A percentile compares a stretch with the other conserved stretches of the same genome.
Evolutionary conservation across 345 rosid species (phyloP).

Genomic region (Citrus maxima): DNA sequence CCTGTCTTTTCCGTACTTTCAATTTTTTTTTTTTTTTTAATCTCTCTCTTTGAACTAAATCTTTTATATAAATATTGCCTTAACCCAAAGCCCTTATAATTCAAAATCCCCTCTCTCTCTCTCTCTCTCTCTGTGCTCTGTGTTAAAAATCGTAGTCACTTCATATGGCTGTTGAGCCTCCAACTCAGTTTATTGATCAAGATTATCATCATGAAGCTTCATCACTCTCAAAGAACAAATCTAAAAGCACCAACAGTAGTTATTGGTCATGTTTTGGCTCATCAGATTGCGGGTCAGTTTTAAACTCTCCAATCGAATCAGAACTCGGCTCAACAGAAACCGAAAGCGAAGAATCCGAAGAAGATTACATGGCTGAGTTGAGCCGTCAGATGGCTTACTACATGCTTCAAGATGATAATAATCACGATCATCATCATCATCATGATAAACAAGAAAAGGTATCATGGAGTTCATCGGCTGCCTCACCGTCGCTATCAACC

Average conservation of each 20-base stretch:
- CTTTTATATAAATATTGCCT: background rate
- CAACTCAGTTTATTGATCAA: constrained; percentile 9
- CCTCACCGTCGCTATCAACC: constrained; percentile 45
- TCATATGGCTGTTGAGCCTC: constrained; percentile 48
- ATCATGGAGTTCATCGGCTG: constrained; percentile 24
- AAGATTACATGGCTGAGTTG: constrained; percentile 59
- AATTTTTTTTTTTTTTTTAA: no score
- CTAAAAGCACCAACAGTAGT: background rate
- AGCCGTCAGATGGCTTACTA: constrained; percentile 77
- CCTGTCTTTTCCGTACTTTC: background rate
- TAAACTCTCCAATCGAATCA: constrained; percentile 26
- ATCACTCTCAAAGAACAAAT: background rate
- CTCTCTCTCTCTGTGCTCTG: no score
- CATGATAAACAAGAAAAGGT: constrained; percentile 22
- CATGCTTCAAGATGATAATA: constrained; percentile 46
- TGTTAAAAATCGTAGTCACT: constrained; percentile 1
- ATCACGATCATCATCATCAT: background rate
- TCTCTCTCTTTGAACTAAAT: no score
- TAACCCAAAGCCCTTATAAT: background rate
- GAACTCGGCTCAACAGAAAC: constrained; percentile 33
- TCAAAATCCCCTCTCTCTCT: no score
- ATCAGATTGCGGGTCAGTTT: constrained; percentile 24
- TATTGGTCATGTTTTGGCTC: constrained; percentile 19
- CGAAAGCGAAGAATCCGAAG: constrained; percentile 40
- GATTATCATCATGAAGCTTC: background rate